phyloP scores from a whole-genome alignment of 2,329 filamentous ascomycete species.

The Sarocladiaceae sp. region DNA sequence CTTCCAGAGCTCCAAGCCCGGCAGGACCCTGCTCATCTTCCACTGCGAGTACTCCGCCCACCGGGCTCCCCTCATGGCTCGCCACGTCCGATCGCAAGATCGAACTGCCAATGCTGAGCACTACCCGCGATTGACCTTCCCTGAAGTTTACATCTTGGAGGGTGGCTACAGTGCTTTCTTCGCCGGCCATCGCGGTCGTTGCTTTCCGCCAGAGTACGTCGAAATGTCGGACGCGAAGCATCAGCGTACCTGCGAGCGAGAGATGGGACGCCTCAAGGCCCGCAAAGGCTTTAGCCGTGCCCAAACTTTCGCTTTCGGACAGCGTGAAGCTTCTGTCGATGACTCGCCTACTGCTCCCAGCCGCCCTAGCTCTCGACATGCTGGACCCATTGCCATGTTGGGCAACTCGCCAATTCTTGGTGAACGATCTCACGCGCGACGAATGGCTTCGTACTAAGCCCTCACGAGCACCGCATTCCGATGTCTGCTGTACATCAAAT shows the following conservation, averaged over 20 bases:
- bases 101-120: conserved; percentile 76
- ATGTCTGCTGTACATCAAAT: conserved; percentile 18
- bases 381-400: conserved; percentile 38
- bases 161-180: conserved; percentile 96
- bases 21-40: conserved; percentile 78
- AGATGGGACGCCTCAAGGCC: conserved; percentile 88
- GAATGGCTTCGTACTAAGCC: conserved; percentile 58
- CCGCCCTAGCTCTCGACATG: conserved; percentile 33
- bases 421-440: conserved; percentile 49
- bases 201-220: conserved; percentile 92
- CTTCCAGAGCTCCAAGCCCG: conserved; percentile 60
- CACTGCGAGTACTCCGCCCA: conserved; percentile 99
- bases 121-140: conserved; percentile 88
- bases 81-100: conserved; percentile 84
- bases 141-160: conserved; percentile 94
- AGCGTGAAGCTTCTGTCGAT: conserved; percentile 51
- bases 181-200: conserved; percentile 67
- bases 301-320: conserved; percentile 91
- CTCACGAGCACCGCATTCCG: conserved; percentile 13
- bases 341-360: conserved; percentile 54
- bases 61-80: conserved; percentile 92
- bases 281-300: conserved; percentile 80
- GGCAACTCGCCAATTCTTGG: conserved; percentile 36
- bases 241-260: conserved; percentile 86
- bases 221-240: conserved; percentile 94